Evolutionary conservation across 73 alveolate genomes (phyloP).

Genomic region (Paramecium octaurelia): DNA sequence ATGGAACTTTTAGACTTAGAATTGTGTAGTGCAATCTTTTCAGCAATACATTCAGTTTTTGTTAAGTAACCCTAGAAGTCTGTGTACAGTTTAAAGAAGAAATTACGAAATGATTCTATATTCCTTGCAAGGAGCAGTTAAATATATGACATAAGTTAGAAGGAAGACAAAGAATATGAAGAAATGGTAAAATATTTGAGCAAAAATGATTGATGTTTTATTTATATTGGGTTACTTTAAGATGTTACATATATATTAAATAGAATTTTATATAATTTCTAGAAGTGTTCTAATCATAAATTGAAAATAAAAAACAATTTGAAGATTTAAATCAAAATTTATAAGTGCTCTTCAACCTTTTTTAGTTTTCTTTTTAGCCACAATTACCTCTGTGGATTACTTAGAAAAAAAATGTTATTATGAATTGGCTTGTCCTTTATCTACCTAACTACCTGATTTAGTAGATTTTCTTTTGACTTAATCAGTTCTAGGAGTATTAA

Average conservation of each 20-base stretch:
- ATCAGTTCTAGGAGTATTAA: background rate
- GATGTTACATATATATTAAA: background rate
- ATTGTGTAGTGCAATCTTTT: background rate
- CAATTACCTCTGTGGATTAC: background rate
- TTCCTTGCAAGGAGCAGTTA: background rate
- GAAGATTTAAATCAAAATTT: background rate
- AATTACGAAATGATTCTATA: background rate
- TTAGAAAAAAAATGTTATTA: background rate
- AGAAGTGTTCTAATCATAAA: background rate
- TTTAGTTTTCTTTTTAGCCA: background rate
- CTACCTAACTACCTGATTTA: background rate
- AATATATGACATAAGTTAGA: background rate
- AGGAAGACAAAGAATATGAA: background rate
- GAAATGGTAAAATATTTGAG: background rate
- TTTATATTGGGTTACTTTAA: background rate
- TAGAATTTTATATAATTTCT: no score
- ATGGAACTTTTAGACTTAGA: background rate
- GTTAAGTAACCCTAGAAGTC: background rate
- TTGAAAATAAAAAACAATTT: background rate
- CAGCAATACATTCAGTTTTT: background rate
- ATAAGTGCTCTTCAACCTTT: background rate
- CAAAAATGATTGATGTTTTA: background rate
- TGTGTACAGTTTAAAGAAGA: background rate
- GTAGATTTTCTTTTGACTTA: background rate
- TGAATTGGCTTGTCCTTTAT: background rate